Conservation (phyloP, 768 basidiomycete genomes). For the Suillus discolor region DNA sequence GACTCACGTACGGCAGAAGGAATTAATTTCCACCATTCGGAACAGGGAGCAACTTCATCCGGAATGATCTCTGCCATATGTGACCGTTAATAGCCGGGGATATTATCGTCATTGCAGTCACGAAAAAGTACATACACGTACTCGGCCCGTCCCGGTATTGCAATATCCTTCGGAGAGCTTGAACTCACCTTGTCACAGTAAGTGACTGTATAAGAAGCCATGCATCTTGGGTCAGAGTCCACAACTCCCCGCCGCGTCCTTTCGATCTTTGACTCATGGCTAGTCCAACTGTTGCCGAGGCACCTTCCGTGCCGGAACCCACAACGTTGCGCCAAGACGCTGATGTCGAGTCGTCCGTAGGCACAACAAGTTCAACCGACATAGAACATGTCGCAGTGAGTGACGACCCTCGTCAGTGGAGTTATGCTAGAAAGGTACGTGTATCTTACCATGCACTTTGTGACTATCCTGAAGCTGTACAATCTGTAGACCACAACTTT, state of each 20-base stretch:
- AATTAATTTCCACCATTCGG: too few relatives aligned
- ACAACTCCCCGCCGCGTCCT: neutral
- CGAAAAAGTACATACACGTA: too few relatives aligned
- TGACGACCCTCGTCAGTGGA: slow-evolving; percentile 68
- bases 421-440: slow-evolving; percentile 53
- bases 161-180: too few relatives aligned
- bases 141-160: too few relatives aligned
- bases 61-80: too few relatives aligned
- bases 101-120: too few relatives aligned
- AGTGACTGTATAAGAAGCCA: too few relatives aligned
- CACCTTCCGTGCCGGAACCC: neutral
- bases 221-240: neutral
- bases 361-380: slow-evolving; percentile 19
- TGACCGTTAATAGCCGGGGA: too few relatives aligned
- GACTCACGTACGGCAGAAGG: too few relatives aligned
- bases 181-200: too few relatives aligned
- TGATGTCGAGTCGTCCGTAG: neutral
- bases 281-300: neutral
- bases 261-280: neutral
- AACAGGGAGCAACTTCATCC: too few relatives aligned
- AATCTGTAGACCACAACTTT: slow-evolving; percentile 24
- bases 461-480: neutral
- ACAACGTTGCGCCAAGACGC: neutral
- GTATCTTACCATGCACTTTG: neutral
- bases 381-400: slow-evolving; percentile 44